These are phyloP conservation scores for Peterozyma xylosa DNA, from an alignment of 805 yeast genomes.

Conservation along the genomic window DNA sequence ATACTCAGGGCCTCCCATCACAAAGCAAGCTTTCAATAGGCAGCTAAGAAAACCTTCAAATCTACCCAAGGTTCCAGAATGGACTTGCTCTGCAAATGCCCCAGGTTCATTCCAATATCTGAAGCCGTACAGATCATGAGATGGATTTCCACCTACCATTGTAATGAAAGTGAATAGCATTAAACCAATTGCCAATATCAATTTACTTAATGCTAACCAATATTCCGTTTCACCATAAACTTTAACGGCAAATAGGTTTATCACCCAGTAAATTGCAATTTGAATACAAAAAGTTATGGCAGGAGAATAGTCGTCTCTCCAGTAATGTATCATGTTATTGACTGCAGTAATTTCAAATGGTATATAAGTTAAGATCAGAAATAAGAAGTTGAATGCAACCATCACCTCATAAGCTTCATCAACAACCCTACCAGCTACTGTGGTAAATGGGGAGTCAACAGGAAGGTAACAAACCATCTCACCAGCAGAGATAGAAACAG, in stretches of 20 bases:
- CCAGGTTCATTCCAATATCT: slow-evolving; percentile 39
- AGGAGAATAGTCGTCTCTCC: slow-evolving; percentile 72
- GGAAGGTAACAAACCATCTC: slow-evolving; percentile 76
- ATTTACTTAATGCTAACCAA: slow-evolving; percentile 31
- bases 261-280: slow-evolving; percentile 49
- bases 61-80: slow-evolving; percentile 28
- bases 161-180: slow-evolving; percentile 30
- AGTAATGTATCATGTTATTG: slow-evolving; percentile 69
- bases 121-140: background rate
- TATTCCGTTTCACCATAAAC: slow-evolving; percentile 30
- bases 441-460: slow-evolving; percentile 66
- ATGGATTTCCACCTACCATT: slow-evolving; percentile 21
- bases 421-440: slow-evolving; percentile 68
- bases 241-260: slow-evolving; percentile 67
- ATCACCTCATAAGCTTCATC: slow-evolving; percentile 68
- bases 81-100: slow-evolving; percentile 34
- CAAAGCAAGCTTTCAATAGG: no score
- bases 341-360: slow-evolving; percentile 82
- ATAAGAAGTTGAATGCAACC: slow-evolving; percentile 76
- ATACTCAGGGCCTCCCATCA: slow-evolving; percentile 37
- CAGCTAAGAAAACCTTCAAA: background rate
- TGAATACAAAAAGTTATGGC: slow-evolving; percentile 65
- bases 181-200: slow-evolving; percentile 32
- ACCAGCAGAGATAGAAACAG: slow-evolving; percentile 63
- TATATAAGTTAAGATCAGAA: slow-evolving; percentile 65